Base-by-base conservation (phyloP, 2,329 filamentous ascomycete species). In the Botrytis fragariae region DNA sequence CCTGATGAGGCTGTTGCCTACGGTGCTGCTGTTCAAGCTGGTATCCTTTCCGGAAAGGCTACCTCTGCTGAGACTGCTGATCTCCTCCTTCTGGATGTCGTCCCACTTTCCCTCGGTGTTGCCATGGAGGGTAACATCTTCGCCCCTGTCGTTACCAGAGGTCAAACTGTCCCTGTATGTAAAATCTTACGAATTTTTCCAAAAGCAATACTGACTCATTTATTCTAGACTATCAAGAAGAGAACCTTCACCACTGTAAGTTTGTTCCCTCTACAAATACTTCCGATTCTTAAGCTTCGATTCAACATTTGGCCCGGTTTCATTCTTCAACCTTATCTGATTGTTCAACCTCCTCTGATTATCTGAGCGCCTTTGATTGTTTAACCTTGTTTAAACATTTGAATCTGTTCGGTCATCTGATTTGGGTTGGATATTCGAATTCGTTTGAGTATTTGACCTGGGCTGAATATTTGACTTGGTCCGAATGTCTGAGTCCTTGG, bases 61-160 rank as follows among this genome's bases (percentile, higher is more conserved):
- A 96, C 93, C 78, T 97, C 94, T 67, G 94, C 94, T 80, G 96
- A 98, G 82, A 98, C 95, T 75, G 89, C 92, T 76, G 96, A 98
- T 84, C 92, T 99, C 78, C 91, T 99, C 77, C 92, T 99, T 76
- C 90, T 99, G 82, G 96, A 99, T 85, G 96, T 99, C 81, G 92
- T 95, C 81, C 96, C 96, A 79, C 92, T 99, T 76, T 97, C 94
- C 76, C 93, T 99, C 45, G 96, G 96, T 92, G 95, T 99, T 79
- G 96, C 95, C 82, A 99, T 98, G 96, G 96, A 98, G 88, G 95
- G 96, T 79, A 98, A 98, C 88, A 97, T 98, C 85, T 98, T 98
- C 83, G 95, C 95, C 72, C 93, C 94, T 69, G 95, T 98, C 77
- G 94, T 99, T 78, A 86, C 93, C 76, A 91, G 93, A 82, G 93